A percentile compares a stretch with the other conserved stretches of the same genome.
These are phyloP conservation scores for Hygrocybe punicea DNA, from an alignment of 768 basidiomycete genomes.

Conservation along the genomic window DNA sequence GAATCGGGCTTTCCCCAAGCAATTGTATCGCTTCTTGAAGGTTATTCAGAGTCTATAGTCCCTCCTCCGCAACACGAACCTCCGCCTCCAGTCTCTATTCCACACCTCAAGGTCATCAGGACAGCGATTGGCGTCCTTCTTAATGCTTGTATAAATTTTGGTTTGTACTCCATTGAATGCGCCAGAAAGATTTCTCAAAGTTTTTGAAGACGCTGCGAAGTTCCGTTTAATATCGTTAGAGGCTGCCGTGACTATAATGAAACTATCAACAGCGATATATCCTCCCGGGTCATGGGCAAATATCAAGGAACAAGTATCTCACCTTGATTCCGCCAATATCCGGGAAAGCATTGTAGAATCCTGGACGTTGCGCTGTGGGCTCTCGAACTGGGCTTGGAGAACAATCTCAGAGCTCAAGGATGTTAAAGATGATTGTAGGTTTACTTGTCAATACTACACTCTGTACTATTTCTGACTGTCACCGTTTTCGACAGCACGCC, in stretches of 20 bases:
- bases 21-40: constrained; percentile 64
- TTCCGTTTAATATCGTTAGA: constrained; percentile 64
- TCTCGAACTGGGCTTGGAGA: constrained; percentile 78
- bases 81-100: constrained; percentile 50
- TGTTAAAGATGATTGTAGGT: constrained; percentile 65
- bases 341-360: constrained; percentile 43
- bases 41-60: constrained; percentile 53
- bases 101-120: constrained; percentile 69
- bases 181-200: constrained; percentile 4
- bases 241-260: constrained; percentile 64
- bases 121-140: constrained; percentile 76
- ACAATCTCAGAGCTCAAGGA: constrained; percentile 70
- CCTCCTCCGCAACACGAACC: constrained; percentile 36
- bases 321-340: constrained; percentile 18
- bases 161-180: constrained; percentile 39
- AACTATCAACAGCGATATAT: constrained; percentile 65
- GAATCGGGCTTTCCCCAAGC: constrained; percentile 69
- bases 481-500: constrained; percentile 44
- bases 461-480: too few relatives aligned
- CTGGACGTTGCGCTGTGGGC: constrained; percentile 61
- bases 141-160: constrained; percentile 74
- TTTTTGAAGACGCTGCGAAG: constrained; percentile 64
- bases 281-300: constrained; percentile 66
- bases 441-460: not conserved
- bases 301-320: not conserved